Evolutionary conservation across 306 rosid species (phyloP), one percentile per base, ranked within the genome.

Genomic region (Gleditsia sinensis): DNA sequence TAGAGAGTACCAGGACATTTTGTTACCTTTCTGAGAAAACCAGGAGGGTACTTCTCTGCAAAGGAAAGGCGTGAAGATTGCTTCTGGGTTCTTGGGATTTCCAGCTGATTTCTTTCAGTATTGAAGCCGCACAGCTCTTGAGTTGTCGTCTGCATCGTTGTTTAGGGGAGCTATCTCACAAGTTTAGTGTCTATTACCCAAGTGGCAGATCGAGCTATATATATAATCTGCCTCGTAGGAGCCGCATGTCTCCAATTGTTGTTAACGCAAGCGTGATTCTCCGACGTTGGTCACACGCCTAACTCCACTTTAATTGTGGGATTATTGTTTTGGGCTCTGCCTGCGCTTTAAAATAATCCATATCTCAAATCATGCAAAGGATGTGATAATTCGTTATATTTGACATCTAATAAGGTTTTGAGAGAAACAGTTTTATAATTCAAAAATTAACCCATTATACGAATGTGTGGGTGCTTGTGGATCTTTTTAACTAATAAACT

Each of bases 1-100:
- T 36, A 37, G 10, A 23, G 50, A 53, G 5, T 8, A 57, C 6
- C 7, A 11, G 36, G 40, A 17, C 9, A 42, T 27, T 11, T 40
- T 45, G 33, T 49, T 74, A 91, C 96, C 89, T 83, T 86, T 67
- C 59, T 78, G 36, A 74, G 16, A 45, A 92, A 88, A 1, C 84
- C 79, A 33, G 86, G 88, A 27, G 88, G 94, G 74, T 82, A 90
- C 58, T 42, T 59, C 45, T 42, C 54, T 40, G 69, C 71, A 27
- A 65, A 54, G 49, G 72, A 23, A 68, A 50, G 68, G 24, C 9
- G 10, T 13, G 4, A 3, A 5, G 78, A 17, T 19, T 25, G 75
- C 23, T 63, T 72, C 4, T 32, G 46, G 36, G 54, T 28, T 37
- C 7, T 69, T 11, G 74, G 64, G 67, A 60, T 80, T 80, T 72